Base-by-base conservation (phyloP, 306 rosid species). In the Sicyos edulis region DNA sequence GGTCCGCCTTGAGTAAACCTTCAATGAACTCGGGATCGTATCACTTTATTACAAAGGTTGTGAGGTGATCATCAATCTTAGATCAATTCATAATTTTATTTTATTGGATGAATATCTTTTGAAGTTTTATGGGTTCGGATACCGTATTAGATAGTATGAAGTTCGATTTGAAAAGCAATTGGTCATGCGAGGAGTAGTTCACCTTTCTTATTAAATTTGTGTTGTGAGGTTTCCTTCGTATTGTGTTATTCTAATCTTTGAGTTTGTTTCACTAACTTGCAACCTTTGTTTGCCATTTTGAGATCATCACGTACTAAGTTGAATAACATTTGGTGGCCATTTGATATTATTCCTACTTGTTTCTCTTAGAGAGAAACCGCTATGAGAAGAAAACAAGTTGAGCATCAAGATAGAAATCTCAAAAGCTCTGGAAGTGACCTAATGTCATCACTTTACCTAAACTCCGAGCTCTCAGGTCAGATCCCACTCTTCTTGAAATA, bases 381-480 rank as follows among this genome's bases (percentile, higher is more conserved):
- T 61, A 55, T 86, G 77, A 91, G 84, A 88, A 93, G 80, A 84
- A 93, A 91, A 73, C 96, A 85, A 0, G 84, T 78, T 8, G 91
- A 80, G 84, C 88, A 74, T 75, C 85, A 77, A 58, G 59, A 81
- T 68, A 59, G 69, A 57, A 70, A 79, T 63, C 71, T 24, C 71
- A 77, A 20, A 55, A 78, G 79, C 45, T 68, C 62, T 44, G 61
- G 44, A 74, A 70, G 57, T 50, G 80, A 75, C 75, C 75, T 77
- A 44, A 81, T 78, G 47, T 77, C 84, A 42, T 79, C 81, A 17
- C 72, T 83, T 63, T 16, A 63, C 75, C 52, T 80, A 40, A 75
- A 69, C 53, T 77, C 80, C 68, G 87, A 83, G 85, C 74, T 82
- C 85, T 86, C 97, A 89, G 97, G 97, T 93, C 87, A 72, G 91